Conservation (phyloP, 352 stramenopile genomes). For the Phytophthora macrochlamydospora region DNA sequence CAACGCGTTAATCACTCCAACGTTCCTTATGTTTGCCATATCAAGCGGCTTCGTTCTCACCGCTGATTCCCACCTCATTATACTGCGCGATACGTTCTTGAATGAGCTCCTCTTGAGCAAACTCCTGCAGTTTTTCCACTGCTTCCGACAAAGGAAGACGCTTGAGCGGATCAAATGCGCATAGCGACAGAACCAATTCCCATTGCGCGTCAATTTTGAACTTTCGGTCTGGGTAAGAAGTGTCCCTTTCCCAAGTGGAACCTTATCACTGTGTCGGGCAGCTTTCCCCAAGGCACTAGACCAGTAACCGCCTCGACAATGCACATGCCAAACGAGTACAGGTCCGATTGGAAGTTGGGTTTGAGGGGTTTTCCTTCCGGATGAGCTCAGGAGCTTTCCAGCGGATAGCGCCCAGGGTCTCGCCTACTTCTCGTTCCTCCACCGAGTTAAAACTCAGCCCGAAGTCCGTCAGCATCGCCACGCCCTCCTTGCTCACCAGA, state of each 20-base stretch:
- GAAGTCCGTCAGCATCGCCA: conserved; percentile 34
- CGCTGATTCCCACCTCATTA: neutral
- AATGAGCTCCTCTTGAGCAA: conserved; percentile 5
- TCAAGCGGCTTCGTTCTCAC: neutral
- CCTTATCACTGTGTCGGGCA: conserved; percentile 7
- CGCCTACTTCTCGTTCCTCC: conserved; percentile 5
- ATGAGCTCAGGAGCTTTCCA: neutral
- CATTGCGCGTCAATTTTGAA: conserved; percentile 13
- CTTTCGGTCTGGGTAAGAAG: conserved; percentile 3
- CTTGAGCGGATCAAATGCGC: conserved; percentile 12
- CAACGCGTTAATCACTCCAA: too few relatives aligned
- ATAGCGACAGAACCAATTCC: conserved; percentile 18
- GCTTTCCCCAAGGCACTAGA: neutral
- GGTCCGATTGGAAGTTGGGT: too few relatives aligned
- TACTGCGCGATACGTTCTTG: neutral
- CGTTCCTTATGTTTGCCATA: too few relatives aligned
- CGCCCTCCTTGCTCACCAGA: conserved; percentile 24
- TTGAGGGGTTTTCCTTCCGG: too few relatives aligned
- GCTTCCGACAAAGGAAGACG: conserved; percentile 4
- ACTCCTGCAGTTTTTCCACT: conserved; percentile 1
- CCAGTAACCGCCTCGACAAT: conserved; percentile 10
- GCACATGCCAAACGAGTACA: too few relatives aligned
- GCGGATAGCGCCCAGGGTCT: conserved; percentile 2
- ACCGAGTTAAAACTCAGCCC: conserved; percentile 12
- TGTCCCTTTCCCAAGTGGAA: neutral